Conservation (phyloP, 345 rosid genomes). For the Syzygium grande region DNA sequence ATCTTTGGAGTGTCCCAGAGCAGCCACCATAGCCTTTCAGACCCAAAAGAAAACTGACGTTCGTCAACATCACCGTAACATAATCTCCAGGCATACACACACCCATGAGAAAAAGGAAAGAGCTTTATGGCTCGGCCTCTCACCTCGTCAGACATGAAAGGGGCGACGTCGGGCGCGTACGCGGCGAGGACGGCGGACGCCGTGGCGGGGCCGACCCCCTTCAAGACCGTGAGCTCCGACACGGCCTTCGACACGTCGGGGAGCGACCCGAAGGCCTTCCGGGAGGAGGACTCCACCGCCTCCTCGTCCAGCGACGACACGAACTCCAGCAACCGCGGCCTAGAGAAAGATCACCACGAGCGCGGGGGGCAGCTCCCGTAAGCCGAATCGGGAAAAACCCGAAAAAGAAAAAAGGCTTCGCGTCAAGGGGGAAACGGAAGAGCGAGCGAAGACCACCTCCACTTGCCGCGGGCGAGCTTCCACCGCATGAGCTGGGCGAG, state of each 20-base stretch:
- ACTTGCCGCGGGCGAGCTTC: slow-evolving; percentile 95
- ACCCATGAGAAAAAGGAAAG: not conserved
- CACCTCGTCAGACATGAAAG: slow-evolving; percentile 93
- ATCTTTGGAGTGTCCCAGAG: slow-evolving; percentile 62
- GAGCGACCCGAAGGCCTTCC: slow-evolving; percentile 63
- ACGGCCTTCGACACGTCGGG: slow-evolving; percentile 70
- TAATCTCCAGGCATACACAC: not conserved
- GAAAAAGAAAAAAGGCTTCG: not conserved
- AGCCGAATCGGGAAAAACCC: not conserved
- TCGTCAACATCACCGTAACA: not conserved
- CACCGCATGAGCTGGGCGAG: slow-evolving; percentile 83
- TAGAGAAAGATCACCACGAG: slow-evolving; percentile 1
- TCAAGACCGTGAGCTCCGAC: slow-evolving; percentile 63
- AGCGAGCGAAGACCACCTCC: slow-evolving; percentile 35
- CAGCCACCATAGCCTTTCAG: slow-evolving; percentile 66
- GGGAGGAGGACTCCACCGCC: slow-evolving; percentile 57
- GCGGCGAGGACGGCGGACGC: slow-evolving; percentile 90
- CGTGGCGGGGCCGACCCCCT: slow-evolving; percentile 91
- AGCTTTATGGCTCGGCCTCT: not conserved
- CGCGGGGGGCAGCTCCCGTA: not conserved
- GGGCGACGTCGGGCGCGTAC: slow-evolving; percentile 67
- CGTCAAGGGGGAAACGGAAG: not conserved
- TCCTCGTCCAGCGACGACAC: slow-evolving; percentile 66
- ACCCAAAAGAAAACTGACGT: not conserved
- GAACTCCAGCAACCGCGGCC: slow-evolving; percentile 75